Evolutionary conservation across 2,329 filamentous ascomycete genomes (phyloP), one percentile per base, ranked within the genome.

Genomic region (Trichoderma brevicompactum): DNA sequence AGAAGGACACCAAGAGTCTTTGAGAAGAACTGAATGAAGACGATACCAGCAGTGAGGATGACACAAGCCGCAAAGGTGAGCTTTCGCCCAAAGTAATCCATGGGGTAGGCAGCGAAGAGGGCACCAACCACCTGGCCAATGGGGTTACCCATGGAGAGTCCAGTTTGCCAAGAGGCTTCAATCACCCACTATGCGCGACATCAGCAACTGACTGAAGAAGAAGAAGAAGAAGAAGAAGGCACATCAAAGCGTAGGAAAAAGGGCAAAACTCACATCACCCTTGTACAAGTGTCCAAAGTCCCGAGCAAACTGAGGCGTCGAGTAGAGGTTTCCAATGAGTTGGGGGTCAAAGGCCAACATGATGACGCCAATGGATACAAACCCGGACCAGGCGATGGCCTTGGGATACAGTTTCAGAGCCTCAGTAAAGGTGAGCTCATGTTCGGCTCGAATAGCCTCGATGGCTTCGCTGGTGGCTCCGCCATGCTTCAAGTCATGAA

Each of bases 341-440:
- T 89, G 87, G 0, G 86, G 84, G 72, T 89, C 87, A 70, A 89
- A 90, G 4, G 85, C 85, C 48, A 83, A 74, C 84, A 87, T 87
- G 68, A 88, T 83, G 43, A 88, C 83, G 7, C 84, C 84, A 2
- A 87, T 75, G 5, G 83, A 86, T 68, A 89, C 85, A 70, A 86
- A 87, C 48, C 82, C 77, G 7, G 84, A 86, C 86, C 86, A 89
- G 15, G 72, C 76, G 19, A 82, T 79, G 7, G 81, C 80, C 32
- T 77, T 76, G 13, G 81, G 81, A 66, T 82, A 83, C 41, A 81
- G 73, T 60, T 71, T 74, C 63, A 78, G 70, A 0, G 81, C 80
- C 41, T 82, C 69, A 59, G 71, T 64, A 68, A 83, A 81, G 32
- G 71, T 72, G 58, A 81, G 68, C 49, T 72, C 71, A 68, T 79